A percentile compares a stretch with the other conserved stretches of the same genome.
phyloP scores from a whole-genome alignment of 2,329 filamentous ascomycete species.

The Curvularia hawaiiensis region DNA sequence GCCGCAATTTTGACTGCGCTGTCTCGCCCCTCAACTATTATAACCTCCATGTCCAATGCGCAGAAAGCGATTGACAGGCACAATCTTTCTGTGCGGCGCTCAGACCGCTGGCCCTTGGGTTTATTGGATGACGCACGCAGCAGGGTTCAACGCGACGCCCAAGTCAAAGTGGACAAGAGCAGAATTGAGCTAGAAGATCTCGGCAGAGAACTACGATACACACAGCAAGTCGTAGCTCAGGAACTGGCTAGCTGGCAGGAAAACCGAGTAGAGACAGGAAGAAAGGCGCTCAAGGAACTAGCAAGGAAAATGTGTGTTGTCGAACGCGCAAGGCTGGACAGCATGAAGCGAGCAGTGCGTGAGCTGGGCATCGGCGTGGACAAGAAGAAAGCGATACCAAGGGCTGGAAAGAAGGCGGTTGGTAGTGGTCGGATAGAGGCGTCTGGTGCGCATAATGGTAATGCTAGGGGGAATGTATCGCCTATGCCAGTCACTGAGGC shows the following conservation, averaged over 20 bases:
- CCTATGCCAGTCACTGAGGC: background rate
- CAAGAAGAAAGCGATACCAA: background rate
- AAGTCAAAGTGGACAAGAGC: constrained; percentile 75
- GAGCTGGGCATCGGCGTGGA: constrained; percentile 43
- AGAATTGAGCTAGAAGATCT: constrained; percentile 73
- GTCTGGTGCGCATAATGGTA: background rate
- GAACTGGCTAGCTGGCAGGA: constrained; percentile 96
- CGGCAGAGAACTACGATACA: constrained; percentile 84
- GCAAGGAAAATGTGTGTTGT: constrained; percentile 78
- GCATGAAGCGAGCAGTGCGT: constrained; percentile 79
- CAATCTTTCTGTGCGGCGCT: constrained; percentile 73
- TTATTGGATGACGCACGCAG: constrained; percentile 87
- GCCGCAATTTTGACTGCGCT: constrained; percentile 81
- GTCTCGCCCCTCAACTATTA: constrained; percentile 76
- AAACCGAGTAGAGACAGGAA: constrained; percentile 77
- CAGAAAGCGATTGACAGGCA: constrained; percentile 80
- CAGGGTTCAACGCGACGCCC: constrained; percentile 80
- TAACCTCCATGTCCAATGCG: constrained; percentile 74
- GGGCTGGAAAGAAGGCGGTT: background rate
- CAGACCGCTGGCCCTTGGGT: constrained; percentile 78
- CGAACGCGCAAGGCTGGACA: constrained; percentile 79
- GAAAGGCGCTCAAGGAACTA: constrained; percentile 74
- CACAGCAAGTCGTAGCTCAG: constrained; percentile 88
- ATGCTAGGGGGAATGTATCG: background rate
- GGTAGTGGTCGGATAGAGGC: background rate